Base-by-base conservation (phyloP, 306 rosid species). In the Geum urbanum region DNA sequence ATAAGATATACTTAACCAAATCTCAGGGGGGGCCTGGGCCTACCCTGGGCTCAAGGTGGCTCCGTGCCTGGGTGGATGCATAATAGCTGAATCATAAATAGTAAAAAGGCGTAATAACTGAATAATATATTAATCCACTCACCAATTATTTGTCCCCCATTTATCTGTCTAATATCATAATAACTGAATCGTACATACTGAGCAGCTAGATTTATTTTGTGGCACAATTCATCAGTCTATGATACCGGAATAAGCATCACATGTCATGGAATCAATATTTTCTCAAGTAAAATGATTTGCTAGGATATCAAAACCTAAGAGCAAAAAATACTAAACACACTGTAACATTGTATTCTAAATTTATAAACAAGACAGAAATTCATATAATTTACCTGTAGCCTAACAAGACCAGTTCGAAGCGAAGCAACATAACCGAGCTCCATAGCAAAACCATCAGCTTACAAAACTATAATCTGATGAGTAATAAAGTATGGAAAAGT, bases 401-500 rank as follows among this genome's bases (percentile, higher is more conserved):
- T 90, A 82, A 92, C 97, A 8, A 88, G 87, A 74, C 87, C 94
- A 67, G 86, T 76, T 40, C 96, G 87, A 56, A 90, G 82, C 61
- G 77, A 47, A 51, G 91, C 60, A 13, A 90, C 77, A n/a, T n/a
- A n/a, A 76, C 96, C 97, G 73, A 90, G 98, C 72, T 84, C 90
- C 82, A 81, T 85, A 53, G 90, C 97, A 57, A 92, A 92, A 70
- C 76, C 86, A 79, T 92, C 98, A 71, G 97, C 98, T 97, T 92
- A 78, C 80, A 79, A 69, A 60, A 47, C 46, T 70, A 27, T 14
- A 61, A 55, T 18, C 48, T 12, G 63, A 20, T 75, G 55, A 77
- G 15, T n/a, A n/a, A n/a, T n/a, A n/a, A n/a, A n/a, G n/a, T n/a
- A n/a, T n/a, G n/a, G n/a, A n/a, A n/a, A n/a, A n/a, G n/a, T n/a